These are phyloP conservation scores for Kandelia obovata DNA, from an alignment of 345 rosid species.

Conservation along the genomic window DNA sequence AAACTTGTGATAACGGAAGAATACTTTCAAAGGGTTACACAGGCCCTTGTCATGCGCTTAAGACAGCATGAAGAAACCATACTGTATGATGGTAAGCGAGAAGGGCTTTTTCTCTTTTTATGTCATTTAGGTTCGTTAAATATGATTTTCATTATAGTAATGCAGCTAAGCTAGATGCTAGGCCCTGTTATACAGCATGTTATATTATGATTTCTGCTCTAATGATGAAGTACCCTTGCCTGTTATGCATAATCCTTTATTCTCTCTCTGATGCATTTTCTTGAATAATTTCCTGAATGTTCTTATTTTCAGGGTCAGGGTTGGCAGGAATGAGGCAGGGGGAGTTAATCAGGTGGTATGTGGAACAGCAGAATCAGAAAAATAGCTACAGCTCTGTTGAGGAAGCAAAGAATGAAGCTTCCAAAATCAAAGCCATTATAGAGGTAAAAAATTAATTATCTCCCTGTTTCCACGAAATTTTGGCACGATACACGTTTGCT, in stretches of 20 bases:
- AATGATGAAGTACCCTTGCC: neutral
- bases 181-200: neutral
- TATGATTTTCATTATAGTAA: neutral
- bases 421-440: slow-evolving; percentile 66
- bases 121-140: neutral
- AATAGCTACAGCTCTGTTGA: slow-evolving; percentile 62
- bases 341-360: slow-evolving; percentile 81
- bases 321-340: slow-evolving; percentile 83
- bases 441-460: slow-evolving; percentile 48
- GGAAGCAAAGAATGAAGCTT: slow-evolving; percentile 66
- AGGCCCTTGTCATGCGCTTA: slow-evolving; percentile 77
- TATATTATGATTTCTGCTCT: neutral
- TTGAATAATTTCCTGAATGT: slow-evolving; percentile 3
- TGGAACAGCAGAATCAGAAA: slow-evolving; percentile 84
- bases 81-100: slow-evolving; percentile 54
- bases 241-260: neutral
- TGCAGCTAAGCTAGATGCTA: neutral
- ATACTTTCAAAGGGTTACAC: slow-evolving; percentile 79
- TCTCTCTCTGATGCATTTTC: neutral
- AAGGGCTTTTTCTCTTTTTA: neutral
- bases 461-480: neutral
- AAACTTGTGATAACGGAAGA: slow-evolving; percentile 75
- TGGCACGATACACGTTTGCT: neutral
- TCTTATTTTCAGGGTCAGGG: slow-evolving; percentile 49
- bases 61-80: slow-evolving; percentile 87